These are phyloP conservation scores for Solanum chacoense DNA, from an alignment of 305 asterid genomes.

Conservation along the genomic window DNA sequence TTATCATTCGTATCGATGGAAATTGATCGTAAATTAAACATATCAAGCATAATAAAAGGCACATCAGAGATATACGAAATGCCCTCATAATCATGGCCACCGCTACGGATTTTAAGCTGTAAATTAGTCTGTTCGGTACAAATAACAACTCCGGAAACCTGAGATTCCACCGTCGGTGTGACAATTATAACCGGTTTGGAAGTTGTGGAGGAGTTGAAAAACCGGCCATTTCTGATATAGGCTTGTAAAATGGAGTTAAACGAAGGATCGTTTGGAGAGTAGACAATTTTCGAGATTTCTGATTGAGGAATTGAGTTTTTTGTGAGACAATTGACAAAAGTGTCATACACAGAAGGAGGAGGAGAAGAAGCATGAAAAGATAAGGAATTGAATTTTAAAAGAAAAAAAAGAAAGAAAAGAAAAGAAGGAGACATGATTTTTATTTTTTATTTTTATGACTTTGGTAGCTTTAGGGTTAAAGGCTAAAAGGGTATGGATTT, in stretches of 20 bases:
- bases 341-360: neutral
- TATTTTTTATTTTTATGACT: neutral
- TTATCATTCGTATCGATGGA: neutral
- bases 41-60: neutral
- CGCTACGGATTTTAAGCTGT: constrained; percentile 24
- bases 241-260: constrained; percentile 13
- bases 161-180: constrained; percentile 17
- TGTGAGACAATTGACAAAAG: constrained; percentile 12
- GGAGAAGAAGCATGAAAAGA: neutral
- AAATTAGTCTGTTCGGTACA: constrained; percentile 13
- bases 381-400: neutral
- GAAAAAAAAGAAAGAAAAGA: neutral
- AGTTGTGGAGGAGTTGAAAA: constrained; percentile 18
- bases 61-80: neutral
- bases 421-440: neutral
- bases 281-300: constrained; percentile 8
- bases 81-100: constrained; percentile 12
- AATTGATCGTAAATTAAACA: neutral
- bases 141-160: constrained; percentile 14
- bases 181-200: constrained; percentile 20
- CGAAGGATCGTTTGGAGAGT: constrained; percentile 2
- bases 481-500: neutral
- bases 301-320: neutral
- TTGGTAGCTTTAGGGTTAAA: neutral
- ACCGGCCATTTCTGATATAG: constrained; percentile 22